Evolutionary conservation across 371 early-diverging fungal genomes (phyloP).

Genomic region (Blakeslea trispora): DNA sequence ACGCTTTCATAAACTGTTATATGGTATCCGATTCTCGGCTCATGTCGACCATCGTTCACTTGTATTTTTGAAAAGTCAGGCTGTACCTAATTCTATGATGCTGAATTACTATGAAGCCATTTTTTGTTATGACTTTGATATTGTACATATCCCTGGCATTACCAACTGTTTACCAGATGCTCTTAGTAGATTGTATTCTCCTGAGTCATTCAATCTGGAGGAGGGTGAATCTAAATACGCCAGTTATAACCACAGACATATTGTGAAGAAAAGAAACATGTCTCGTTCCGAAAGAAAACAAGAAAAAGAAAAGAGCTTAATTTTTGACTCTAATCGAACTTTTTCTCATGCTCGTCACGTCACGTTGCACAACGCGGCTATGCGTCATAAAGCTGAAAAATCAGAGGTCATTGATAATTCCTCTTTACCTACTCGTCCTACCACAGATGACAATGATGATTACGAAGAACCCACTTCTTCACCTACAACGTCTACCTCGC

Average conservation of each 20-base stretch:
- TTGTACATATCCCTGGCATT: conserved; percentile 11
- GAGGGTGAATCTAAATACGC: conserved; percentile 3
- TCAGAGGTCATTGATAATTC: not conserved
- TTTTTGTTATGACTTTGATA: conserved; percentile 9
- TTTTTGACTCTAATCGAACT: too few species aligned
- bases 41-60: conserved; percentile 6
- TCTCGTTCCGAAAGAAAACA: too few species aligned
- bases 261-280: not conserved
- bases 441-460: not conserved
- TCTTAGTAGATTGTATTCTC: not conserved
- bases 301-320: too few species aligned
- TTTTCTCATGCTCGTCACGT: too few species aligned
- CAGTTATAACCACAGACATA: not conserved
- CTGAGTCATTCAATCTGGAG: not conserved
- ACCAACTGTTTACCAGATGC: conserved; percentile 7
- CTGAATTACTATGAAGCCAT: conserved; percentile 18
- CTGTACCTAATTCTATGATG: conserved; percentile 10
- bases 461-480: too few species aligned
- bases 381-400: not conserved
- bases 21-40: not conserved
- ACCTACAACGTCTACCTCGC: not conserved
- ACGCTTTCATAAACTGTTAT: conserved; percentile 1
- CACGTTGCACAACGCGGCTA: not conserved
- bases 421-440: not conserved
- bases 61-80: conserved; percentile 7